Evolutionary conservation across 2,329 filamentous ascomycete genomes (phyloP).

Genomic region (Gnomoniopsis smithogilvyi): DNA sequence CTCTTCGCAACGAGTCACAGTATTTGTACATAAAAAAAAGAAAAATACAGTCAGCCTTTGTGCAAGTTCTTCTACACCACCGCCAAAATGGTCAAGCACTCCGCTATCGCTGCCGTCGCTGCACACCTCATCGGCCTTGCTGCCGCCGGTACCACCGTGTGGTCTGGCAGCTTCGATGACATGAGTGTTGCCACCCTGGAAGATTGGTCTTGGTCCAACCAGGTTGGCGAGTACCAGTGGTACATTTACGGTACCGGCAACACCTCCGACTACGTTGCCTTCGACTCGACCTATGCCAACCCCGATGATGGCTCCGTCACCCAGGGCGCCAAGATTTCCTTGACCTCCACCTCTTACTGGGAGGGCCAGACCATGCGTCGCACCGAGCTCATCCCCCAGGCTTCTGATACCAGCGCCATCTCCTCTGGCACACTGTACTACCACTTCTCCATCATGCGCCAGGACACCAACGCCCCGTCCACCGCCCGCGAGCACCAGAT

Average conservation of each 20-base stretch:
- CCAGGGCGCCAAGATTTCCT: conserved; percentile 63
- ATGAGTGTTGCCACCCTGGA: conserved; percentile 48
- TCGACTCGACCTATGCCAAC: conserved; percentile 57
- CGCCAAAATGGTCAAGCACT: conserved; percentile 15
- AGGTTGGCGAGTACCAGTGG: conserved; percentile 65
- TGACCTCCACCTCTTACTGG: conserved; percentile 59
- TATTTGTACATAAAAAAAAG: not conserved
- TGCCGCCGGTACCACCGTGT: conserved; percentile 46
- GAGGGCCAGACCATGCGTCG: conserved; percentile 66
- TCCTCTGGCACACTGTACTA: conserved; percentile 62
- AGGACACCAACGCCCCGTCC: conserved; percentile 53
- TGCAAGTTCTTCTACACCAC: not conserved
- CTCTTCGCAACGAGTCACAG: conserved; percentile 5
- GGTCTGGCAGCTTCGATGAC: conserved; percentile 60
- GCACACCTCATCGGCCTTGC: conserved; percentile 23
- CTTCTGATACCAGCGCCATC: conserved; percentile 53
- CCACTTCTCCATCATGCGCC: conserved; percentile 62
- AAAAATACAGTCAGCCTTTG: conserved; percentile 1
- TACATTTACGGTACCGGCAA: conserved; percentile 63
- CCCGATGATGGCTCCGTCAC: conserved; percentile 53
- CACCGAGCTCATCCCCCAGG: conserved; percentile 65
- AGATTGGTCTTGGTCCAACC: conserved; percentile 61
- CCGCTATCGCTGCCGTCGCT: conserved; percentile 18
- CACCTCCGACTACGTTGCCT: conserved; percentile 55
- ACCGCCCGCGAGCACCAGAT: conserved; percentile 61